phyloP scores from a whole-genome alignment of 768 basidiomycete genomes.

The Phylloporus rhodoxanthus region DNA sequence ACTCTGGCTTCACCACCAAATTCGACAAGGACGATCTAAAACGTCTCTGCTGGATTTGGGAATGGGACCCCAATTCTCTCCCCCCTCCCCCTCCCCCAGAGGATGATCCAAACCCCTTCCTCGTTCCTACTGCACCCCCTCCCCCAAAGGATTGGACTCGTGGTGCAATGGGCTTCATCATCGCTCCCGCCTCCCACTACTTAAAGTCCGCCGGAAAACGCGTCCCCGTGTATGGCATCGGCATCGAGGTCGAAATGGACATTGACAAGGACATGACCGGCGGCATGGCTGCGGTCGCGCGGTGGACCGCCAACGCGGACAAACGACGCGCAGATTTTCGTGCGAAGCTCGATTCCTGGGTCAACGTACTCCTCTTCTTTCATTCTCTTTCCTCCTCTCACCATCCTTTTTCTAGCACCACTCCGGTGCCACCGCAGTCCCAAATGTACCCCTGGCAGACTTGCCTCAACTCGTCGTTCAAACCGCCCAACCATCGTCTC shows the following conservation, averaged over 20 bases:
- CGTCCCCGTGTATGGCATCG: conserved; percentile 76
- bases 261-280: conserved; percentile 73
- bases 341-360: conserved; percentile 60
- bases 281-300: conserved; percentile 86
- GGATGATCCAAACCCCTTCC: conserved; percentile 71
- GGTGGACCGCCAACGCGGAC: conserved; percentile 74
- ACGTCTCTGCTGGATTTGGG: conserved; percentile 84
- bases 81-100: conserved; percentile 23
- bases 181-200: conserved; percentile 69
- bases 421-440: conserved; percentile 36
- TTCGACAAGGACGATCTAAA: conserved; percentile 66
- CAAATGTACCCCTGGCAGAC: conserved; percentile 58
- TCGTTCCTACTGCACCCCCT: conserved; percentile 37
- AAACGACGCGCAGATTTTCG: conserved; percentile 53
- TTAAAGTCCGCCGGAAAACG: conserved; percentile 61
- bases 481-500: conserved; percentile 52
- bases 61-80: conserved; percentile 62
- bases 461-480: conserved; percentile 51
- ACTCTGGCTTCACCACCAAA: conserved; percentile 57
- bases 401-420: conserved; percentile 43
- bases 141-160: conserved; percentile 66
- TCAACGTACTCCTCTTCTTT: conserved; percentile 37
- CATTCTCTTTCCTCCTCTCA: conserved; percentile 4
- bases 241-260: conserved; percentile 83
- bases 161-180: conserved; percentile 71